Conservation (phyloP, 2,329 filamentous ascomycete genomes). For the Colletotrichum spaethianum region DNA sequence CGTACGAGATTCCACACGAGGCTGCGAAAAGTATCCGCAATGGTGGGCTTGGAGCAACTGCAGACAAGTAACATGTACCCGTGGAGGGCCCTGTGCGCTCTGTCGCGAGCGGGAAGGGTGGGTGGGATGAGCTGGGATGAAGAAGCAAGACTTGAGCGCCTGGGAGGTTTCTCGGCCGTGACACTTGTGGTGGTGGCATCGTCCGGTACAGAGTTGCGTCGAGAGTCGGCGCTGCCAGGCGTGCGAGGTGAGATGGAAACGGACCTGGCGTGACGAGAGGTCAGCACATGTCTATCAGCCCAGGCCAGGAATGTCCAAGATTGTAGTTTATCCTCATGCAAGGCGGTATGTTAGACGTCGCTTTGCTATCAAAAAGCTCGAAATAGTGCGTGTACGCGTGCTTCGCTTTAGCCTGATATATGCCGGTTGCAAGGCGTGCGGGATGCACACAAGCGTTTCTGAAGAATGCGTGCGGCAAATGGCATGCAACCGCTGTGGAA, state of each 20-base stretch:
- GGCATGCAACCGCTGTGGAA: neutral
- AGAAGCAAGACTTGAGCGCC: neutral
- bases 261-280: neutral
- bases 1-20: neutral
- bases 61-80: neutral
- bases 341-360: neutral
- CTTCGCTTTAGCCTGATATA: neutral
- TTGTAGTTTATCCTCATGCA: too few relatives aligned
- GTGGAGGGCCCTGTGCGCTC: neutral
- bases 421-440: neutral
- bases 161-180: constrained; percentile 1
- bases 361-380: neutral
- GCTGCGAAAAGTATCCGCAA: neutral
- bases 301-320: neutral
- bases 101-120: neutral
- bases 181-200: constrained; percentile 9
- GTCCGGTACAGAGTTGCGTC: neutral
- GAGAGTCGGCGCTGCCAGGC: neutral
- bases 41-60: neutral
- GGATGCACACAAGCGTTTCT: constrained; percentile 10
- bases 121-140: neutral
- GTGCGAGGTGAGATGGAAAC: neutral
- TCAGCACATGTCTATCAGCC: neutral
- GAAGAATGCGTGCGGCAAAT: constrained; percentile 7
- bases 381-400: neutral